A percentile compares a stretch with the other conserved stretches of the same genome.
Evolutionary conservation across 495 filamentous ascomycete species (phyloP).

Genomic region (Penicillium silybi): DNA sequence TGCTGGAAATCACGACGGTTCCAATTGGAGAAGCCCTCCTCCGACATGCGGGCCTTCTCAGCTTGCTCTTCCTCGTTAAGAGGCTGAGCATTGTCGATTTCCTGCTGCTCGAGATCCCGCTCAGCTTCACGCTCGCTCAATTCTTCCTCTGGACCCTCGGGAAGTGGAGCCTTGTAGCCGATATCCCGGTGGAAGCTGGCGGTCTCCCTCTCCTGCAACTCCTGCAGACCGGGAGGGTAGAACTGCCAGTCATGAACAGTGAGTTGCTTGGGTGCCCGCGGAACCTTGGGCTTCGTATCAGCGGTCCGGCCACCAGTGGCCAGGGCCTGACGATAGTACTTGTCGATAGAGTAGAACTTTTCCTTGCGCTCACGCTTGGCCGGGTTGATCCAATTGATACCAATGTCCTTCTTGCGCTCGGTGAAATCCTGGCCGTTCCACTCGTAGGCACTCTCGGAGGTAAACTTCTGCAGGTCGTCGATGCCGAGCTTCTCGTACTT

Average conservation of each 20-base stretch:
- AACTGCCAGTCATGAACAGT: slow-evolving; percentile 96
- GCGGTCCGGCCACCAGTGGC: slow-evolving; percentile 79
- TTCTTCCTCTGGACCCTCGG: slow-evolving; percentile 80
- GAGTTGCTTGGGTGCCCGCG: slow-evolving; percentile 89
- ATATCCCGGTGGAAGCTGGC: slow-evolving; percentile 95
- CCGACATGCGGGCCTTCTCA: slow-evolving; percentile 73
- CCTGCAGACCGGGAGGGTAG: slow-evolving; percentile 74
- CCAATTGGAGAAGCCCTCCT: slow-evolving; percentile 89
- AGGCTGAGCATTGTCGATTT: slow-evolving; percentile 87
- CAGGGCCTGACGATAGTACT: slow-evolving; percentile 93
- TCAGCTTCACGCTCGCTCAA: slow-evolving; percentile 82
- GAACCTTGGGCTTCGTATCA: slow-evolving; percentile 91
- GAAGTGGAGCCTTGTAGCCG: slow-evolving; percentile 80
- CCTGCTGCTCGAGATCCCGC: slow-evolving; percentile 78
- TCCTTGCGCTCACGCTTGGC: slow-evolving; percentile 98
- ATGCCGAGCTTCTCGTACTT: slow-evolving; percentile 97
- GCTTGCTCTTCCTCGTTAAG: slow-evolving; percentile 86
- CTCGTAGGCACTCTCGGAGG: slow-evolving; percentile 92
- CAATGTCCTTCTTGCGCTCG: slow-evolving; percentile 85
- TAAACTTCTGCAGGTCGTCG: slow-evolving; percentile 97
- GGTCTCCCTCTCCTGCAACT: slow-evolving; percentile 93
- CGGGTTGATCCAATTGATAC: slow-evolving; percentile 96
- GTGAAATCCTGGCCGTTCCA: slow-evolving; percentile 98
- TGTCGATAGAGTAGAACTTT: slow-evolving; percentile 96
- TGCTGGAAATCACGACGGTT: slow-evolving; percentile 97